phyloP scores from a whole-genome alignment of 2,329 filamentous ascomycete species.

The Venturia aucupariae region DNA sequence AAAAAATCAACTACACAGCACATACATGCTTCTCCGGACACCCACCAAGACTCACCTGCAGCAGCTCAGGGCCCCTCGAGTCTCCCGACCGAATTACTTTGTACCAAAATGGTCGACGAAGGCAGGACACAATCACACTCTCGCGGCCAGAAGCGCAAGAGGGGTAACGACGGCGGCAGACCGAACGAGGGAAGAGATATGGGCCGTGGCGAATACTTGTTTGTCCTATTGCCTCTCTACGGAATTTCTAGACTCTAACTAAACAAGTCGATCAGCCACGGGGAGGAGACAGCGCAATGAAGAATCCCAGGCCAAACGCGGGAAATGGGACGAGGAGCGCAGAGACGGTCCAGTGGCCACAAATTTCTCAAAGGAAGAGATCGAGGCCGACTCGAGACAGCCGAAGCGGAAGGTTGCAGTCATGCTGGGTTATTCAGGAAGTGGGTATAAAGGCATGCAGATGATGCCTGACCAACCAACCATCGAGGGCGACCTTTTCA shows the following conservation, averaged over 20 bases:
- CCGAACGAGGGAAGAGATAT: constrained; percentile 55
- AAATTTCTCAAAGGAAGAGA: constrained; percentile 66
- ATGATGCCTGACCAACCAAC: constrained; percentile 67
- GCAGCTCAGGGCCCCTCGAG: too few species aligned
- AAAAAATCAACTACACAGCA: too few species aligned
- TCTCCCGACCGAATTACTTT: neutral
- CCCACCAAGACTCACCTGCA: too few species aligned
- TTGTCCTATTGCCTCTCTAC: constrained; percentile 25
- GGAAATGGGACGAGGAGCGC: constrained; percentile 22
- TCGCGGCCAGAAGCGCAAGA: constrained; percentile 21
- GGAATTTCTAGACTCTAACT: constrained; percentile 26
- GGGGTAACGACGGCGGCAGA: constrained; percentile 18
- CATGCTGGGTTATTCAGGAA: constrained; percentile 89
- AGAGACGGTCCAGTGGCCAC: constrained; percentile 26
- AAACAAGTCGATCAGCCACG: constrained; percentile 36
- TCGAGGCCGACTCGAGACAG: constrained; percentile 73
- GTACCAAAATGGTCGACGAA: neutral
- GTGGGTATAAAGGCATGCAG: constrained; percentile 96
- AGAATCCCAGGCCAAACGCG: constrained; percentile 30
- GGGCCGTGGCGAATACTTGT: constrained; percentile 59
- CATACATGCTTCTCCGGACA: neutral
- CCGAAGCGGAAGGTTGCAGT: constrained; percentile 97
- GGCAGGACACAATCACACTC: neutral
- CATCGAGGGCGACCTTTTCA: constrained; percentile 92
- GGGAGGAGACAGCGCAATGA: constrained; percentile 38